These are phyloP conservation scores for Torrubiella hemipterigena DNA, from an alignment of 2,329 filamentous ascomycete genomes.

Conservation along the genomic window DNA sequence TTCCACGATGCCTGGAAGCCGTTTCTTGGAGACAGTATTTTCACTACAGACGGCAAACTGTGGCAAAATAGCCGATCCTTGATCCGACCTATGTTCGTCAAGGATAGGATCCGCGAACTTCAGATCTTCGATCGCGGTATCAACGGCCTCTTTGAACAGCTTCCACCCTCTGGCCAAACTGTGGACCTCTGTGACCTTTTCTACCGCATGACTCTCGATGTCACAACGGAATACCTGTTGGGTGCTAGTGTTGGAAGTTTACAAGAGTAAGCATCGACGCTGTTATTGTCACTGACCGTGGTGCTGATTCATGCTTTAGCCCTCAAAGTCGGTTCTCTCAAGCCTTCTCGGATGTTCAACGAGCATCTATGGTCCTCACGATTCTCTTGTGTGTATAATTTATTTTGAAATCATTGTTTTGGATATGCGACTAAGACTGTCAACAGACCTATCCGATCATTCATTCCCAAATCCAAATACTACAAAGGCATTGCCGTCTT, in stretches of 20 bases:
- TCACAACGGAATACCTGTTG: constrained; percentile 76
- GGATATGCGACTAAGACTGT: constrained; percentile 22
- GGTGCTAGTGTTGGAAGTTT: constrained; percentile 27
- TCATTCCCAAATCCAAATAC: constrained; percentile 53
- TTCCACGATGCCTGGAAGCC: constrained; percentile 68
- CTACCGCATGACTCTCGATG: constrained; percentile 76
- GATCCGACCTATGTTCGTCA: constrained; percentile 77
- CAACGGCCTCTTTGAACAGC: constrained; percentile 36
- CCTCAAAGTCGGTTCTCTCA: constrained; percentile 1
- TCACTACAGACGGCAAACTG: constrained; percentile 63
- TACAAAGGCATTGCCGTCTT: constrained; percentile 52
- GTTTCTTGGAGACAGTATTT: constrained; percentile 68
- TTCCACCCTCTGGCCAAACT: constrained; percentile 8
- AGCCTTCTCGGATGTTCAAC: constrained; percentile 1
- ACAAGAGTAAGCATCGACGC: too few species aligned
- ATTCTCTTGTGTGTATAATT: constrained; percentile 1
- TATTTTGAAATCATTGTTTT: constrained; percentile 26
- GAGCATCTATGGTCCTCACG: background rate
- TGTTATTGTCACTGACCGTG: too few species aligned
- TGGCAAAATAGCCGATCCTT: constrained; percentile 78
- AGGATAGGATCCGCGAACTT: constrained; percentile 72
- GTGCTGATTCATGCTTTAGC: too few species aligned
- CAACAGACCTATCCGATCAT: background rate
- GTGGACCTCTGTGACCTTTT: constrained; percentile 66
- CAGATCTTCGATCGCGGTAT: constrained; percentile 63